Base-by-base conservation (phyloP, 2,329 filamentous ascomycete species). In the Alternaria triticina region DNA sequence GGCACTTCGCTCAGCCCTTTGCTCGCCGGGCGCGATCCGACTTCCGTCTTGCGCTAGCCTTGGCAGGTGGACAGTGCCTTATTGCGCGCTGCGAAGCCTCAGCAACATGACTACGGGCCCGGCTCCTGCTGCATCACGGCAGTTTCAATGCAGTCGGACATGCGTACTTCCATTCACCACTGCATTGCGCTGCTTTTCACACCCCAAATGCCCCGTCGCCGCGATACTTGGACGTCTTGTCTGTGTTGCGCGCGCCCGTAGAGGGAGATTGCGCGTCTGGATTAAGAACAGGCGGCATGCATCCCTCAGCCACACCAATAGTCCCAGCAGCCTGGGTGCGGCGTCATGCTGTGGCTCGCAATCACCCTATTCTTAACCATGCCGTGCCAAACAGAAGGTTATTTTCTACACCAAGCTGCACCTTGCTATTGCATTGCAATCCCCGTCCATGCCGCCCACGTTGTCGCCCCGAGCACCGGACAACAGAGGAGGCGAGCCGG, bases 181-280 rank as follows among this genome's bases (percentile, higher is more conserved):
- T 40, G n/a, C 49, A 30, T 45, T 45, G 17, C 22, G 50, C 40
- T 23, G 25, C 27, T 56, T n/a, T 5, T 4, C 11, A 33, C 50
- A 22, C 27, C 40, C 50, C 49, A 25, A 15, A 50, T 13, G 25
- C 40, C 50, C 10, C 15, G 3, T 17, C 20, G 20, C 23, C 10
- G 58, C 58, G 9, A 7, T 25, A 25, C 23, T n/a, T 20, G n/a
- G 23, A 40, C 13, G 17, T n/a, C n/a, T n/a, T 56, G 7, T 33
- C 20, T 36, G 20, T 6, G 22, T 36, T 47, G 27, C 50, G 57
- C 50, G n/a, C 47, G 40, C 54, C 57, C 25, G 57, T 61, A 30
- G 46, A 54, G 59, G 64, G 67, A 69, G 64, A 69, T 69, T 69
- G 67, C 61, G 56, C 51, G 59, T 59, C 62, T 66, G 61, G n/a